A percentile compares a stretch with the other conserved stretches of the same genome.
Evolutionary conservation across 2,329 filamentous ascomycete genomes (phyloP).

Genomic region (Knoxdaviesia proteae): DNA sequence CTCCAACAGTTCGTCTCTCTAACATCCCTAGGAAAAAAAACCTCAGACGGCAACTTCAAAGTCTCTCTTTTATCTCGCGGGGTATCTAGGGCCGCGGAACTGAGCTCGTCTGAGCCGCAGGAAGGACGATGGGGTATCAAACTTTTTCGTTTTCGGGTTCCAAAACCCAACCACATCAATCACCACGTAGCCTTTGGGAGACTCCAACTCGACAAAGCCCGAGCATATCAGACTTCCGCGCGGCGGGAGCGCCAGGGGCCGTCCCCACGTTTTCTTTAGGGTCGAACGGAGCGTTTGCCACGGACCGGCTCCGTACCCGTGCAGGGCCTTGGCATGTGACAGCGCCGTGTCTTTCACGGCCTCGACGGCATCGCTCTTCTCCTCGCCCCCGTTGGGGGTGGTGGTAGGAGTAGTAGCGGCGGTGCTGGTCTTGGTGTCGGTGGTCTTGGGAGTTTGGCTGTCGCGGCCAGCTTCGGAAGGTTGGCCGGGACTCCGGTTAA

Average conservation of each 20-base stretch:
- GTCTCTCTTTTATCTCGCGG: no score
- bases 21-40: no score
- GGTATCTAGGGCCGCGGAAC: no score
- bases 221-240: constrained; percentile 22
- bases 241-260: constrained; percentile 16
- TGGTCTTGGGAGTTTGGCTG: neutral
- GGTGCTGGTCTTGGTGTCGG: constrained; percentile 1
- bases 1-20: no score
- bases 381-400: no score
- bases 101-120: no score
- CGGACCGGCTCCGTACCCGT: constrained; percentile 5
- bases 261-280: constrained; percentile 15
- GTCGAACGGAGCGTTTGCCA: constrained; percentile 5
- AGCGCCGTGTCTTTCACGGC: constrained; percentile 5
- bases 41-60: no score
- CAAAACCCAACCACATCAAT: constrained; percentile 26
- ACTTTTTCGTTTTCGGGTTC: constrained; percentile 23
- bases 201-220: constrained; percentile 24
- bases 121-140: constrained; percentile 6
- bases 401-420: neutral
- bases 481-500: no score
- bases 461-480: no score
- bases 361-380: neutral
- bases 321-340: constrained; percentile 5
- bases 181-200: constrained; percentile 16